These are phyloP conservation scores for Geotrichum phurueaensis DNA, from an alignment of 1,139 yeast species.

Conservation along the genomic window DNA sequence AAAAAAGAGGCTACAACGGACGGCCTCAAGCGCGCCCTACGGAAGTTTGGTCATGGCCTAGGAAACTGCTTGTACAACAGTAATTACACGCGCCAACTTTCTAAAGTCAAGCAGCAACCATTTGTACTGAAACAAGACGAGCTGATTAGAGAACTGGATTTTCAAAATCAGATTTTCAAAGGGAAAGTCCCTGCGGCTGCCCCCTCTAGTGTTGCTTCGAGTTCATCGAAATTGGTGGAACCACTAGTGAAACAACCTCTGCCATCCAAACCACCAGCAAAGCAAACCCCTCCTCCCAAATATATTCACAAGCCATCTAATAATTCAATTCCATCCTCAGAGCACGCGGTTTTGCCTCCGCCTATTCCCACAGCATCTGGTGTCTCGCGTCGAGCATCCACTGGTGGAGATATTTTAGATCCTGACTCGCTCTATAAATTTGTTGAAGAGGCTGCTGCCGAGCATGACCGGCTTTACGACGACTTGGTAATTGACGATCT, in stretches of 20 bases:
- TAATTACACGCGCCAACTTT: conserved; percentile 47
- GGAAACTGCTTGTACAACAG: conserved; percentile 74
- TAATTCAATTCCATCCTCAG: neutral
- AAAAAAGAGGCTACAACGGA: conserved; percentile 77
- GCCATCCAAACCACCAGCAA: neutral
- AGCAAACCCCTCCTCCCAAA: conserved; percentile 1
- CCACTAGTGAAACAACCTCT: neutral
- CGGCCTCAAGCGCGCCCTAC: conserved; percentile 64
- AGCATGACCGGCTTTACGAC: conserved; percentile 9
- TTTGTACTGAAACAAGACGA: conserved; percentile 8
- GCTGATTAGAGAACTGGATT: conserved; percentile 10
- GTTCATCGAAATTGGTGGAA: conserved; percentile 22
- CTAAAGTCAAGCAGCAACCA: conserved; percentile 36
- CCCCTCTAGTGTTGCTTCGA: conserved; percentile 37
- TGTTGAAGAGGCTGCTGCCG: conserved; percentile 7
- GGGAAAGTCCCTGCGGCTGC: neutral
- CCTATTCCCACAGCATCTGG: neutral
- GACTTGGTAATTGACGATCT: conserved; percentile 5
- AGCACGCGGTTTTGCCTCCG: neutral
- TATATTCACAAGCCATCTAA: conserved; percentile 11
- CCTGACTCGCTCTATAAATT: conserved; percentile 12
- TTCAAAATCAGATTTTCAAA: conserved; percentile 5
- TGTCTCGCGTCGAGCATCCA: neutral
- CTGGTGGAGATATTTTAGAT: conserved; percentile 9
- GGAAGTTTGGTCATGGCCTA: conserved; percentile 71